Evolutionary conservation across 2,329 filamentous ascomycete species (phyloP).

Genomic region (Xylariaceae sp.): DNA sequence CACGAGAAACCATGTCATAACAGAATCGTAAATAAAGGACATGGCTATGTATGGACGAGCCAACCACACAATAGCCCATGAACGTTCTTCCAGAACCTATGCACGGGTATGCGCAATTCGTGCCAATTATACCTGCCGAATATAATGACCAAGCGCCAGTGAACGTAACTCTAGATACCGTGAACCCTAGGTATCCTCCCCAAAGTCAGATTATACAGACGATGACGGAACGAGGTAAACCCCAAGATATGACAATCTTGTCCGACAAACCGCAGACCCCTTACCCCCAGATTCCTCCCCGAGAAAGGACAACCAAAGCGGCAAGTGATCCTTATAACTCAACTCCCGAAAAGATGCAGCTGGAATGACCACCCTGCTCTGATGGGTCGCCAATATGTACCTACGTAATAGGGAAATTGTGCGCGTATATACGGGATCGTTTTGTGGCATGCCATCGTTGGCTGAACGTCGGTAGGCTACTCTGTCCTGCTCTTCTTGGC

Average conservation of each 20-base stretch:
- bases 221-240: no score
- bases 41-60: background rate
- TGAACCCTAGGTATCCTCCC: background rate
- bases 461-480: background rate
- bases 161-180: background rate
- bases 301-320: background rate
- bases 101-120: background rate
- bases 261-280: no score
- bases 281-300: background rate
- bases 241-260: no score
- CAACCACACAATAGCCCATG: background rate
- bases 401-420: constrained; percentile 3
- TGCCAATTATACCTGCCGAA: background rate
- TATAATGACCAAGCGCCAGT: background rate
- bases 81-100: background rate
- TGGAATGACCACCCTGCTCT: background rate
- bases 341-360: constrained; percentile 19
- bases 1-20: no score
- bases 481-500: constrained; percentile 23
- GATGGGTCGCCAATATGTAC: constrained; percentile 3
- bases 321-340: background rate
- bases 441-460: background rate
- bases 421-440: background rate
- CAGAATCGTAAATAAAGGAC: background rate
- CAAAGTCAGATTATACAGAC: background rate